Evolutionary conservation across 1,284 basidiomycete genomes (phyloP), one percentile per base, ranked within the genome.

Genomic region (Ceratobasidium papillatum): DNA sequence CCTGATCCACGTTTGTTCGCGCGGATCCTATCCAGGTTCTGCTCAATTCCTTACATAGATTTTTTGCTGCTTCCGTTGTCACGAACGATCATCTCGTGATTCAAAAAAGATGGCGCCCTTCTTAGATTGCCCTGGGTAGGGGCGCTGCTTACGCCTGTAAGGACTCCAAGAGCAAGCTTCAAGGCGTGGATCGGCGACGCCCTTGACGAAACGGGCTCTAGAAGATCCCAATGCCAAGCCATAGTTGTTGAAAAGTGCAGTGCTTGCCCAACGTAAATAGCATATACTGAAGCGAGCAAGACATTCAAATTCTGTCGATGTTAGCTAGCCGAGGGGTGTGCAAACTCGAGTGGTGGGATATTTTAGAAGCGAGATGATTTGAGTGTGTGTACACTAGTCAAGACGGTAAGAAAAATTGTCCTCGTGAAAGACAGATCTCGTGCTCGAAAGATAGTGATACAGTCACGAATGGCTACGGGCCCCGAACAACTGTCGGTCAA

Each of bases 121-220:
- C 41, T 0, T 63, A 89, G 88, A 77, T 86, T 54, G 86, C 82
- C 54, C 80, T 91, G 59, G 87, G 89, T 17, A 84, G 82, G 43
- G 90, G 89, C n/a, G 80, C 88, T 32, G 90, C 90, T n/a, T 88
- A 86, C 75, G 84, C 91, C 58, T 56, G 38, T 43, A 86, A 84
- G 79, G 89, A 87, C 80, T 77, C 85, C 78, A 86, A 84, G 80
- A 84, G 86, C 77, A 91, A 87, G 81, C 78, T 91, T 78, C 90
- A 81, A 82, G 4, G 3, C 17, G 38, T 30, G 51, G 22, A n/a
- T n/a, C n/a, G n/a, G n/a, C 32, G 32, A 27, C 14, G 51, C 51
- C n/a, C 51, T 25, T 32, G 27, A 54, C 51, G 32, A 27, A n/a
- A 17, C 45, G 45, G 45, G 17, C 45, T n/a, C 3, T 17, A 17